A percentile compares a stretch with the other conserved stretches of the same genome.
Evolutionary conservation across 1,284 basidiomycete genomes (phyloP).

Genomic region (Vanrija humicola): DNA sequence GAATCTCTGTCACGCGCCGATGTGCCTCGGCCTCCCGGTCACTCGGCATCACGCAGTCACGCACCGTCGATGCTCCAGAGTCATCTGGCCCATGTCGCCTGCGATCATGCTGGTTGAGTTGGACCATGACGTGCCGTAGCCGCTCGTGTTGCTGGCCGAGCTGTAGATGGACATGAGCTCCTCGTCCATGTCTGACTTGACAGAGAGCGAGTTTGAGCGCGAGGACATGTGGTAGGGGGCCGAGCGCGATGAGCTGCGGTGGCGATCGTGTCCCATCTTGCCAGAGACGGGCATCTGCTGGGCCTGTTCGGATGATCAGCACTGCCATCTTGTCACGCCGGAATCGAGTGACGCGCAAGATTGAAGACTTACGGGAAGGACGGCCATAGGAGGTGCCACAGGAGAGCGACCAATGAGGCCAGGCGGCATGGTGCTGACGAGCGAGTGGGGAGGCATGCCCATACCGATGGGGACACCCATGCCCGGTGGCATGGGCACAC

Average conservation of each 20-base stretch:
- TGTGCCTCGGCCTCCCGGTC: background rate
- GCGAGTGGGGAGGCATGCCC: slow-evolving; percentile 2
- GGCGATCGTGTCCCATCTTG: slow-evolving; percentile 13
- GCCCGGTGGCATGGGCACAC: background rate
- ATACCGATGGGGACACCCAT: slow-evolving; percentile 9
- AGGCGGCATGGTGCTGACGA: slow-evolving; percentile 8
- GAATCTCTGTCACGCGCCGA: background rate
- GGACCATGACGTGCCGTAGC: slow-evolving; percentile 25
- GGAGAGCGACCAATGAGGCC: slow-evolving; percentile 11
- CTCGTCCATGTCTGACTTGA: slow-evolving; percentile 35
- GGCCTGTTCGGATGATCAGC: too few relatives aligned
- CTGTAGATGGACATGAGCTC: slow-evolving; percentile 26
- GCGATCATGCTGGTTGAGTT: slow-evolving; percentile 17
- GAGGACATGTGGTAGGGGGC: slow-evolving; percentile 30
- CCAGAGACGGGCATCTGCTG: background rate
- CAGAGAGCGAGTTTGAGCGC: slow-evolving; percentile 30
- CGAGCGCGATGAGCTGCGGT: slow-evolving; percentile 25
- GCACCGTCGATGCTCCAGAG: slow-evolving; percentile 34
- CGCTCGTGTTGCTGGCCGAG: slow-evolving; percentile 18
- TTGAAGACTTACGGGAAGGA: slow-evolving; percentile 9
- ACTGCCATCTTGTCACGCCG: background rate
- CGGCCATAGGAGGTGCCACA: background rate
- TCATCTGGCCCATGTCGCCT: slow-evolving; percentile 25
- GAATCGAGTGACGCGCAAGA: background rate
- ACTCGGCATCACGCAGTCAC: background rate